Evolutionary conservation across 2,329 filamentous ascomycete species (phyloP).

Genomic region (Colletotrichum orbiculare): DNA sequence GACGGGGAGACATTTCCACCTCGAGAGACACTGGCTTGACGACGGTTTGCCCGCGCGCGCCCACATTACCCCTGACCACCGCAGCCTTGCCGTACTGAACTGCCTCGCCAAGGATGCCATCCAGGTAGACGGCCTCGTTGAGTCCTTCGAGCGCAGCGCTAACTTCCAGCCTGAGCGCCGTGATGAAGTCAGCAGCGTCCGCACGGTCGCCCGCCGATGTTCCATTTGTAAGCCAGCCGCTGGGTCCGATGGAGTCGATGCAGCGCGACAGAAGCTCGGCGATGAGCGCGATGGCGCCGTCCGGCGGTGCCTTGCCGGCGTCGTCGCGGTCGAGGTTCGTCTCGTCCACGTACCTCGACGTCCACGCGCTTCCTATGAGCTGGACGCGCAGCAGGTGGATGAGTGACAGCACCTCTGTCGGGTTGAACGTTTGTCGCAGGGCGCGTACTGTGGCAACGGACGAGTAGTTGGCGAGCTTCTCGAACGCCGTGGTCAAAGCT

Average conservation of each 20-base stretch:
- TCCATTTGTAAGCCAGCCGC: conserved; percentile 78
- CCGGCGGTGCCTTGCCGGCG: conserved; percentile 61
- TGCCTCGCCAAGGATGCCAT: conserved; percentile 73
- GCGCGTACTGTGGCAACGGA: conserved; percentile 68
- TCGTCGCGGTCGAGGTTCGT: conserved; percentile 57
- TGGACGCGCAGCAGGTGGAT: conserved; percentile 80
- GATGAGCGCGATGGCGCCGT: conserved; percentile 77
- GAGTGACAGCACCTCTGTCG: conserved; percentile 76
- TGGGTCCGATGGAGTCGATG: conserved; percentile 79
- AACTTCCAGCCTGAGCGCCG: conserved; percentile 74
- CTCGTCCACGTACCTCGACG: conserved; percentile 74
- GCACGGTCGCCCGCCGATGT: conserved; percentile 56
- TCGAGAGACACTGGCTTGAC: conserved; percentile 58
- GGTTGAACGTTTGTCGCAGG: conserved; percentile 71
- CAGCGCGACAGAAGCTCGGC: conserved; percentile 78
- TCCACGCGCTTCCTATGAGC: conserved; percentile 81
- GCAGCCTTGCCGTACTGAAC: conserved; percentile 66
- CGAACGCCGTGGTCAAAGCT: conserved; percentile 74
- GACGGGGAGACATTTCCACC: conserved; percentile 59
- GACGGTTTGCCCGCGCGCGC: conserved; percentile 38
- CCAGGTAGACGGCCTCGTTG: conserved; percentile 74
- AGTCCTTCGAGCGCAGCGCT: conserved; percentile 78
- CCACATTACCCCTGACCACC: conserved; percentile 23
- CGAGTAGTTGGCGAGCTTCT: conserved; percentile 76
- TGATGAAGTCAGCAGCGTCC: conserved; percentile 72